Evolutionary conservation across 768 basidiomycete genomes (phyloP).

Genomic region (Bullera alba): DNA sequence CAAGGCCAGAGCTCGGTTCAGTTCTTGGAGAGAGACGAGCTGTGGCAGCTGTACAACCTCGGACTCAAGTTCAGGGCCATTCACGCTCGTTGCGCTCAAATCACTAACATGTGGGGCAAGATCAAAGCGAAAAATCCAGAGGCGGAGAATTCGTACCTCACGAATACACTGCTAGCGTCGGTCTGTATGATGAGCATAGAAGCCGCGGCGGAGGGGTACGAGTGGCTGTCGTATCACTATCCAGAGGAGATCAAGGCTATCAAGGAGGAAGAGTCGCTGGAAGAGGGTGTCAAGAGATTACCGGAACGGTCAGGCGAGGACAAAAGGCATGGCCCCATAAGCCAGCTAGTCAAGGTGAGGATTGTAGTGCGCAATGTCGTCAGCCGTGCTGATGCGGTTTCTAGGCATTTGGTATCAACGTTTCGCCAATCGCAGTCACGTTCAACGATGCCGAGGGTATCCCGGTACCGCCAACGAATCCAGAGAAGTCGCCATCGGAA

Average conservation of each 20-base stretch:
- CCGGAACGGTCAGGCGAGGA: conserved; percentile 17
- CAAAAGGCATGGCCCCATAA: conserved; percentile 23
- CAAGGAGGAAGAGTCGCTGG: conserved; percentile 49
- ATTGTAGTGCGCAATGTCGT: too few species aligned
- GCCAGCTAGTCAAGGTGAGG: conserved; percentile 65
- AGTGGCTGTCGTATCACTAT: conserved; percentile 83
- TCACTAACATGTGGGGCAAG: conserved; percentile 61
- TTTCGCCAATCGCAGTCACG: conserved; percentile 78
- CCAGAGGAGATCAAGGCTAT: conserved; percentile 56
- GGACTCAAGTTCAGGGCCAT: conserved; percentile 86
- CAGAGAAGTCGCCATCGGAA: conserved; percentile 66
- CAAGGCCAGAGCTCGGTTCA: conserved; percentile 23
- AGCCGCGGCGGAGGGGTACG: conserved; percentile 78
- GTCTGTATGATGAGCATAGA: conserved; percentile 60
- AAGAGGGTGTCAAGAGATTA: conserved; percentile 41
- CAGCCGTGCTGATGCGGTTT: background rate
- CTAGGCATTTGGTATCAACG: conserved; percentile 75
- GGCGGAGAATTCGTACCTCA: conserved; percentile 65
- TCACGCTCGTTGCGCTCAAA: conserved; percentile 61
- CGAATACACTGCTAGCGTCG: conserved; percentile 57
- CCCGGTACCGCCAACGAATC: conserved; percentile 51
- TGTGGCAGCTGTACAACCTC: conserved; percentile 86
- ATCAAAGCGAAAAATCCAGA: conserved; percentile 50
- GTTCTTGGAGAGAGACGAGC: conserved; percentile 67
- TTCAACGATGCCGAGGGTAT: conserved; percentile 49